Percentiles rank a stretch among this genome's conserved stretches.
phyloP scores from a whole-genome alignment of 306 rosid genomes.

The Erythrophleum fordii region DNA sequence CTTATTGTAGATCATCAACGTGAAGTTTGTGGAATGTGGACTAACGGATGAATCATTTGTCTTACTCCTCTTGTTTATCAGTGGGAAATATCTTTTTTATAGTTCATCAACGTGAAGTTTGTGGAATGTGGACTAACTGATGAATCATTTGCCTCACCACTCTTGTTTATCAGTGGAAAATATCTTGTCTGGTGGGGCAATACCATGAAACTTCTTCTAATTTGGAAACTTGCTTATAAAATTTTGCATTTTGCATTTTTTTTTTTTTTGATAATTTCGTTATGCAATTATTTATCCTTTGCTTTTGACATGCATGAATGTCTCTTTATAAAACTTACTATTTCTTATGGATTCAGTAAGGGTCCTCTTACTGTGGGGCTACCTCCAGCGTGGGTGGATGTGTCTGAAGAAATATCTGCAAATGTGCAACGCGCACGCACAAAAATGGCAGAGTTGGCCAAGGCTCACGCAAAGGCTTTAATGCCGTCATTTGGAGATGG shows the following conservation, averaged over 20 bases:
- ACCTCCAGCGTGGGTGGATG: slow-evolving; percentile 98
- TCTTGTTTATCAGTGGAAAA: slow-evolving; percentile 7
- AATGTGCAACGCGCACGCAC: slow-evolving; percentile 82
- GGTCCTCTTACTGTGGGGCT: slow-evolving; percentile 80
- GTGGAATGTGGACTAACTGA: slow-evolving; percentile 1
- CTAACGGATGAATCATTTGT: slow-evolving; percentile 8
- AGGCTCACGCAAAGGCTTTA: slow-evolving; percentile 91
- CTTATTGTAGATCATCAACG: neutral
- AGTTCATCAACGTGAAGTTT: neutral
- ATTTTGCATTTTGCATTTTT: slow-evolving; percentile 5
- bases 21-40: slow-evolving; percentile 10
- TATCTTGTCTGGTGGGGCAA: neutral
- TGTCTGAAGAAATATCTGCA: slow-evolving; percentile 91
- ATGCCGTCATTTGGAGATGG: slow-evolving; percentile 99
- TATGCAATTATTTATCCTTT: slow-evolving; percentile 22
- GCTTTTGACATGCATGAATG: slow-evolving; percentile 11
- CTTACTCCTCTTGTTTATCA: neutral
- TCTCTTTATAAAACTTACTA: slow-evolving; percentile 4
- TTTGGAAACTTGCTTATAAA: slow-evolving; percentile 10
- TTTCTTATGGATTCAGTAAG: slow-evolving; percentile 58
- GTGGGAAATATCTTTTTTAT: neutral
- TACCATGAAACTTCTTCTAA: slow-evolving; percentile 25
- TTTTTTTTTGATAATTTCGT: neutral
- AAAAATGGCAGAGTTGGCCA: slow-evolving; percentile 84
- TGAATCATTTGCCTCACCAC: neutral